phyloP scores from a whole-genome alignment of 106 monocot genomes.

The Apostasia shenzhenica region DNA sequence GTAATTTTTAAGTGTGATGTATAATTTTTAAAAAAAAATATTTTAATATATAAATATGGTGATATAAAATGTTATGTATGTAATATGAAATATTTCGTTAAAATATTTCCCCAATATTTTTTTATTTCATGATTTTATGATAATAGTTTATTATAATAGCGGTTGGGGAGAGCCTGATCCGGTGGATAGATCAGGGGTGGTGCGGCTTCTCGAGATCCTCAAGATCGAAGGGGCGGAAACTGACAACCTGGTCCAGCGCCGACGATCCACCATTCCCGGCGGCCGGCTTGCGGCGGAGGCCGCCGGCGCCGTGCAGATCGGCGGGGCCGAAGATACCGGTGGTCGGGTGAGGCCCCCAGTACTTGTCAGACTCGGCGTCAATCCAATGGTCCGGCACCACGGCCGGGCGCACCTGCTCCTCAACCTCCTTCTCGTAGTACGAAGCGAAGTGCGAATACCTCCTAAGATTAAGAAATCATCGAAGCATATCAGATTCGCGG shows the following conservation, averaged over 20 bases:
- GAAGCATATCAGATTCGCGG: not conserved
- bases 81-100: too few relatives aligned
- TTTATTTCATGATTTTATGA: too few relatives aligned
- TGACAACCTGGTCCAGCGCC: constrained; percentile 47
- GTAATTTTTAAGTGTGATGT: too few relatives aligned
- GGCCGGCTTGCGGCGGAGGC: not conserved
- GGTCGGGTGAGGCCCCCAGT: constrained; percentile 49
- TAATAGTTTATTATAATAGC: too few relatives aligned
- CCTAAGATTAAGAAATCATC: not conserved
- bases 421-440: constrained; percentile 45
- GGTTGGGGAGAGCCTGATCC: too few relatives aligned
- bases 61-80: too few relatives aligned
- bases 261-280: constrained; percentile 14
- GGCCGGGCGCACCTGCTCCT: constrained; percentile 28
- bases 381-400: constrained; percentile 45
- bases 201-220: constrained; percentile 75
- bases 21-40: too few relatives aligned
- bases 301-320: constrained; percentile 1
- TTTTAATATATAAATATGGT: too few relatives aligned
- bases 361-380: constrained; percentile 23
- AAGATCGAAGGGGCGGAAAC: constrained; percentile 72
- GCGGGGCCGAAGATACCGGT: constrained; percentile 58
- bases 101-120: too few relatives aligned
- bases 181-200: not conserved
- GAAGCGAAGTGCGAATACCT: constrained; percentile 19